These are phyloP conservation scores for Fraxinus velutina DNA, from an alignment of 305 asterid genomes.

Conservation along the genomic window DNA sequence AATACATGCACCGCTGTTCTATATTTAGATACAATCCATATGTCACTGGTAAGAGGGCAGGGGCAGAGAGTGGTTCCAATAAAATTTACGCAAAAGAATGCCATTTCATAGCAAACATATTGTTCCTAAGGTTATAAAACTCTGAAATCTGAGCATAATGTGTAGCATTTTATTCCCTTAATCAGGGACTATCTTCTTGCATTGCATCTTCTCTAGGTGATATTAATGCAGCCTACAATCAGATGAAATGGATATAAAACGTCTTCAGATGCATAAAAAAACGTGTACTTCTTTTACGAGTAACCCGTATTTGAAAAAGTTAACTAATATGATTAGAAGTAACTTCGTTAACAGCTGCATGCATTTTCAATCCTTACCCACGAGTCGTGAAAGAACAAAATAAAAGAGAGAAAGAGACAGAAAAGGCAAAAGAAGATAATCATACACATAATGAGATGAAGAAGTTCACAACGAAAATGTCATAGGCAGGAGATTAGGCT, in stretches of 20 bases:
- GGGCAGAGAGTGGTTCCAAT: neutral
- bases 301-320: neutral
- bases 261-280: neutral
- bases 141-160: neutral
- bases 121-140: neutral
- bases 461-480: neutral
- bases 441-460: neutral
- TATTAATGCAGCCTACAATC: neutral
- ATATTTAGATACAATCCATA: neutral
- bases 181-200: neutral
- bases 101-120: neutral
- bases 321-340: neutral
- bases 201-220: neutral
- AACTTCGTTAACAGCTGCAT: neutral
- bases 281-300: neutral
- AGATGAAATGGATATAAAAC: neutral
- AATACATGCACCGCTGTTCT: neutral
- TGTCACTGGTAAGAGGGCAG: neutral
- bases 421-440: neutral
- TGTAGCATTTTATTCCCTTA: neutral
- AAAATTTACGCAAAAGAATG: neutral
- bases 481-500: constrained; percentile 12
- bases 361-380: neutral
- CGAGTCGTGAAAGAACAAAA: neutral
- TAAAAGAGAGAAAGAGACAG: neutral